Percentiles rank a stretch among this genome's conserved stretches.
Conservation (phyloP, 2,329 filamentous ascomycete species). For the Ilyonectria sp. region DNA sequence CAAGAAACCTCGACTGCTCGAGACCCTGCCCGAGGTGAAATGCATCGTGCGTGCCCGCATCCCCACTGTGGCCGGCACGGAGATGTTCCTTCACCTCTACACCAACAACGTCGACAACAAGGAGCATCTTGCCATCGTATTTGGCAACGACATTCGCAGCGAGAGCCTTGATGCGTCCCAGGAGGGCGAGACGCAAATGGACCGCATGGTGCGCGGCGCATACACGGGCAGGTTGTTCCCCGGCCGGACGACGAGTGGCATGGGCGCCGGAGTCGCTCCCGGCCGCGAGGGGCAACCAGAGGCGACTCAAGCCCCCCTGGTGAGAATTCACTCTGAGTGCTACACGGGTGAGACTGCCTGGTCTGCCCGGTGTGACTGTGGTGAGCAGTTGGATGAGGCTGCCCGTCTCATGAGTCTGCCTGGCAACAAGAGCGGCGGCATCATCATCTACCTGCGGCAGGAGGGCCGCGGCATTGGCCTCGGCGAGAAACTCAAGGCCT, state of each 20-base stretch:
- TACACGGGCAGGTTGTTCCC: slow-evolving; percentile 92
- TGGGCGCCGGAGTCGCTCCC: slow-evolving; percentile 59
- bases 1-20: slow-evolving; percentile 80
- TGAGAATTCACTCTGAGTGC: slow-evolving; percentile 97
- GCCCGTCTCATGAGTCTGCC: slow-evolving; percentile 91
- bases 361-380: slow-evolving; percentile 98
- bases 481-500: slow-evolving; percentile 96
- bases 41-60: slow-evolving; percentile 96
- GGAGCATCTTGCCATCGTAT: slow-evolving; percentile 97
- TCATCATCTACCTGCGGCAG: slow-evolving; percentile 95
- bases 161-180: slow-evolving; percentile 78
- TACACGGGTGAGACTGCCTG: slow-evolving; percentile 99
- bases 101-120: slow-evolving; percentile 94
- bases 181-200: slow-evolving; percentile 86
- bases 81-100: slow-evolving; percentile 98
- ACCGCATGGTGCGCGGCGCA: slow-evolving; percentile 93
- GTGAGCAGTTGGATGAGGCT: slow-evolving; percentile 97
- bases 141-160: slow-evolving; percentile 87
- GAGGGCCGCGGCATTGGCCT: slow-evolving; percentile 96
- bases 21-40: slow-evolving; percentile 85
- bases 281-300: slow-evolving; percentile 34
- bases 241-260: slow-evolving; percentile 82
- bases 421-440: slow-evolving; percentile 77
- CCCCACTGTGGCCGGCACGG: slow-evolving; percentile 89
- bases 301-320: slow-evolving; percentile 71